These are phyloP conservation scores for Boletus barrowsii DNA, from an alignment of 768 basidiomycete species.

Conservation along the genomic window DNA sequence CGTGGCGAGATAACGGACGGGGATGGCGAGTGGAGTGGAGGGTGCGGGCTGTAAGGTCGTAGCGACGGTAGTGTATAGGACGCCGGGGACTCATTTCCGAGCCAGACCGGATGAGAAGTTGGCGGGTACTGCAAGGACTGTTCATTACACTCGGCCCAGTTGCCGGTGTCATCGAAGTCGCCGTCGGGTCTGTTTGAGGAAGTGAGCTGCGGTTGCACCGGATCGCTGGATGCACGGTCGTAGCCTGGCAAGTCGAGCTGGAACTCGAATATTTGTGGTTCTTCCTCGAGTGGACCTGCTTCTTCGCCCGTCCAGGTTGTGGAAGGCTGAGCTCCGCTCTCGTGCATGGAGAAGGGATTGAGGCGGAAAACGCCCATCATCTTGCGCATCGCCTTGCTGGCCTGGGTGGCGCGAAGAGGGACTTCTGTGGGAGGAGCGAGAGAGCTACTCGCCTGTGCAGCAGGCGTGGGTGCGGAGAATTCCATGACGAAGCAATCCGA, in stretches of 20 bases:
- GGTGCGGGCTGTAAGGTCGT: constrained; percentile 28
- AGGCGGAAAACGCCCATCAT: constrained; percentile 80
- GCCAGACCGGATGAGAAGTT: constrained; percentile 25
- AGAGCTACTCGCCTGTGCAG: constrained; percentile 35
- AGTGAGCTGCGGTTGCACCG: constrained; percentile 12
- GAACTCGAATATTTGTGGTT: constrained; percentile 64
- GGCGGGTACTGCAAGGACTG: constrained; percentile 18
- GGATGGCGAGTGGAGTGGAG: constrained; percentile 27
- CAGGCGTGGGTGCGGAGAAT: constrained; percentile 27
- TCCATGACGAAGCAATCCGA: constrained; percentile 36
- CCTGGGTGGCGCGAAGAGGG: constrained; percentile 74
- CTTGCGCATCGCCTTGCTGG: constrained; percentile 61
- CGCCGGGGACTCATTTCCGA: constrained; percentile 27
- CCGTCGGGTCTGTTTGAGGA: constrained; percentile 9
- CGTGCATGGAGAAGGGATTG: constrained; percentile 72
- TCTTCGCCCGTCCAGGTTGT: constrained; percentile 48
- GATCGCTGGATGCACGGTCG: constrained; percentile 21
- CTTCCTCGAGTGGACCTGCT: constrained; percentile 57
- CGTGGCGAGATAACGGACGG: constrained; percentile 26
- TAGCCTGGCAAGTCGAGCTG: constrained; percentile 44
- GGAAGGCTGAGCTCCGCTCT: constrained; percentile 39
- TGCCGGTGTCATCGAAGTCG: constrained; percentile 16
- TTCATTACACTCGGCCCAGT: constrained; percentile 26
- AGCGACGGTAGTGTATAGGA: constrained; percentile 30
- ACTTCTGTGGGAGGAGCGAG: constrained; percentile 61